A percentile compares a stretch with the other conserved stretches of the same genome.
These are phyloP conservation scores for Nymphaea colorata DNA, from an alignment of 164 flowering plant genomes.

Conservation along the genomic window DNA sequence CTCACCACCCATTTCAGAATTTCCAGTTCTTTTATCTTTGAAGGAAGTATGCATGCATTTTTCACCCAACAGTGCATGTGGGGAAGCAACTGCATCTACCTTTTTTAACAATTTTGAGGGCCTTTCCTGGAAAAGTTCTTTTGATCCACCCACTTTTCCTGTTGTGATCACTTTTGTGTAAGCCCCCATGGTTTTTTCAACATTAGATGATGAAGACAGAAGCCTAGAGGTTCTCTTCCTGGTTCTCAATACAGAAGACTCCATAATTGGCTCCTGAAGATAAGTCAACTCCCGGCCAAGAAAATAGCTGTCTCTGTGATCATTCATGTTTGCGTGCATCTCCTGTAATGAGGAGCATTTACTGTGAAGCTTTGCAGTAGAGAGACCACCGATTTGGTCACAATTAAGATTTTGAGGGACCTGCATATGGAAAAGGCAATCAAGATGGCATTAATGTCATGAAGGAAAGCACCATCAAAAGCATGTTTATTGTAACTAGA, in stretches of 20 bases:
- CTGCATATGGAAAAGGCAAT: constrained; percentile 17
- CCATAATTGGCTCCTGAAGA: constrained; percentile 16
- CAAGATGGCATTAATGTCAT: not conserved
- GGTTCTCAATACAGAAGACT: constrained; percentile 6
- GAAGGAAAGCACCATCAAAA: no score
- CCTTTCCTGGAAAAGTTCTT: constrained; percentile 9
- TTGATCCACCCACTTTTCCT: constrained; percentile 23
- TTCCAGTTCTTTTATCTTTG: constrained; percentile 23
- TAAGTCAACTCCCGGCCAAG: not conserved
- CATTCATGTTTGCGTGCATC: constrained; percentile 9
- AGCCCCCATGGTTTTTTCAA: no score
- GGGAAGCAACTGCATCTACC: constrained; percentile 55
- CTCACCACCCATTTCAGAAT: constrained; percentile 28
- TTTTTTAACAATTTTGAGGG: constrained; percentile 22
- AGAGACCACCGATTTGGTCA: constrained; percentile 8
- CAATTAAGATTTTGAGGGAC: constrained; percentile 22
- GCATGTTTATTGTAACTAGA: no score
- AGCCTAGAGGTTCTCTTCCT: not conserved
- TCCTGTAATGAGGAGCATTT: constrained; percentile 7
- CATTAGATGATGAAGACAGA: not conserved
- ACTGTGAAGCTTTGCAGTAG: constrained; percentile 9
- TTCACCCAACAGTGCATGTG: constrained; percentile 33
- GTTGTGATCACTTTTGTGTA: constrained; percentile 7
- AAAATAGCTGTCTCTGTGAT: constrained; percentile 8
- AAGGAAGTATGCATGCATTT: constrained; percentile 37